Conservation (phyloP, 768 basidiomycete species). For the Naganishia onofrii region DNA sequence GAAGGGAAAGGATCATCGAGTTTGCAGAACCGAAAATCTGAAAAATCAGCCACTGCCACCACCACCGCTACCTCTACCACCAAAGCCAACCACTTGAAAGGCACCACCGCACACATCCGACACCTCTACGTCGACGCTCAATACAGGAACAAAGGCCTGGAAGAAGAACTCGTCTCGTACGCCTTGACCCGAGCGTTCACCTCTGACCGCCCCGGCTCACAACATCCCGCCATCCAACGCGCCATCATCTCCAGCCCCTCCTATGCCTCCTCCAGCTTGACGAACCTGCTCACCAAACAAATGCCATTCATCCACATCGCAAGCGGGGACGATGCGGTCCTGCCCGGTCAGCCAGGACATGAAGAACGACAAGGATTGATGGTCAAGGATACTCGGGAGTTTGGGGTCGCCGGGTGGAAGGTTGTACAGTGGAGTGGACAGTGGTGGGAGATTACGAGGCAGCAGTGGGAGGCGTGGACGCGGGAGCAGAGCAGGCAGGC, state of each 20-base stretch:
- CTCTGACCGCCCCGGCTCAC: not conserved
- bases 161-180: constrained; percentile 9
- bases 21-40: constrained; percentile 5
- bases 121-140: constrained; percentile 41
- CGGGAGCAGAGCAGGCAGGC: no score
- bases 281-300: not conserved
- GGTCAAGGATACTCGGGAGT: constrained; percentile 11
- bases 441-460: constrained; percentile 21
- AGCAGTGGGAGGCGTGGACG: constrained; percentile 10
- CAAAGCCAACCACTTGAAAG: constrained; percentile 11
- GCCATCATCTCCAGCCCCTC: constrained; percentile 20
- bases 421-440: constrained; percentile 10
- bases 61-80: not conserved
- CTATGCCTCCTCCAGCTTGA: constrained; percentile 7
- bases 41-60: not conserved
- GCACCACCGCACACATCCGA: constrained; percentile 33
- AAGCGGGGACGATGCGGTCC: constrained; percentile 9
- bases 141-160: constrained; percentile 17
- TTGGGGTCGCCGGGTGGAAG: not conserved
- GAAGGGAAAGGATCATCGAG: not conserved
- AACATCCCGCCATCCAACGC: not conserved
- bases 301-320: constrained; percentile 14
- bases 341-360: constrained; percentile 17
- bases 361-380: constrained; percentile 12
- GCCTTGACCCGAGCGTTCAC: not conserved